phyloP scores from a whole-genome alignment of 2,329 filamentous ascomycete species.

The Colletotrichum filicis region DNA sequence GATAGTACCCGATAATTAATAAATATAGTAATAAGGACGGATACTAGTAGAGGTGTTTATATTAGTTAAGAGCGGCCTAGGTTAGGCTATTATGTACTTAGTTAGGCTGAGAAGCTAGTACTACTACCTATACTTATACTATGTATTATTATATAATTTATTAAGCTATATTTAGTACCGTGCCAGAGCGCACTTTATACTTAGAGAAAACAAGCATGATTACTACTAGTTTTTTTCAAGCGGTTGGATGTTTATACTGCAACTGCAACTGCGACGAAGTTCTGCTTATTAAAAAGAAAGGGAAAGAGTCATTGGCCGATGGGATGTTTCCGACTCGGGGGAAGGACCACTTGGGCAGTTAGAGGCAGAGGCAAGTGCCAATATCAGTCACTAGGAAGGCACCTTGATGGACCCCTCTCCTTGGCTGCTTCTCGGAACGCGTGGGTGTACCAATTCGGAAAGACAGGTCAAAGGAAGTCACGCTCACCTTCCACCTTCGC shows the following conservation, averaged over 20 bases:
- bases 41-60: fast-evolving
- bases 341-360: neutral
- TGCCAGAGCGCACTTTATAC: too few relatives aligned
- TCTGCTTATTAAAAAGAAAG: neutral
- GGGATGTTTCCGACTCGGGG: slow-evolving; percentile 4
- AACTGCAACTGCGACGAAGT: neutral
- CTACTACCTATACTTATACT: fast-evolving
- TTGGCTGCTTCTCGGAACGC: neutral
- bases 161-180: too few relatives aligned
- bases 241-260: neutral
- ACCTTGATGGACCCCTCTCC: slow-evolving; percentile 29
- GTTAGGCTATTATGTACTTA: too few relatives aligned
- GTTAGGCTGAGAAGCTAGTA: too few relatives aligned
- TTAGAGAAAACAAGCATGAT: too few relatives aligned
- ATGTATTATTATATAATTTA: too few relatives aligned
- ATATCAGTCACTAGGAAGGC: neutral
- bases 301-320: slow-evolving; percentile 1
- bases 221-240: too few relatives aligned
- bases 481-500: neutral
- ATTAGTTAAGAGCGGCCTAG: fast-evolving
- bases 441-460: slow-evolving; percentile 3
- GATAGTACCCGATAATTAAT: too few relatives aligned
- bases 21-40: too few relatives aligned
- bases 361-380: neutral
- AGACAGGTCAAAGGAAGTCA: neutral